Percentiles rank a stretch among this genome's conserved stretches.
These are phyloP conservation scores for Fomitopsis pulvina DNA, from an alignment of 768 basidiomycete genomes.

Conservation along the genomic window DNA sequence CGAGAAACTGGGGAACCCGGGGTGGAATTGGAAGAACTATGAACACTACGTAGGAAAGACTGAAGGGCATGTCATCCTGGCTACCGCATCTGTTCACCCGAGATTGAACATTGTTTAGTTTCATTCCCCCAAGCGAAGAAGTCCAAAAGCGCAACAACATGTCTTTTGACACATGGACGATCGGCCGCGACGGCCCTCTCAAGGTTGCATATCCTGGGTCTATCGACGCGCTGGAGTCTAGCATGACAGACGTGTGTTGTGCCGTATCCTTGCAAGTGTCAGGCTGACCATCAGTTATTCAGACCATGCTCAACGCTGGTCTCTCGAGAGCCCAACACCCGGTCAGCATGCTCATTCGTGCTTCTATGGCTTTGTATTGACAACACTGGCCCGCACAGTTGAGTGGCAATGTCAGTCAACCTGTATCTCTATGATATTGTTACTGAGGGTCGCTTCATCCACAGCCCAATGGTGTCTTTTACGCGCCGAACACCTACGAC, in stretches of 20 bases:
- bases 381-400: conserved; percentile 4
- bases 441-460: neutral
- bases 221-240: conserved; percentile 11
- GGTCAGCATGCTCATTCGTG: conserved; percentile 3
- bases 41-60: conserved; percentile 14
- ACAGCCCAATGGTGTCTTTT: conserved; percentile 13
- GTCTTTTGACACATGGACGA: conserved; percentile 11
- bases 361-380: neutral
- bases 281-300: neutral
- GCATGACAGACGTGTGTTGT: conserved; percentile 11
- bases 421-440: neutral
- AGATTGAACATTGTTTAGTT: conserved; percentile 1
- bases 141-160: conserved; percentile 4
- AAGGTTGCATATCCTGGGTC: conserved; percentile 11
- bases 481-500: conserved; percentile 13
- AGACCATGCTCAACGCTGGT: conserved; percentile 15
- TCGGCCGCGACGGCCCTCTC: conserved; percentile 18
- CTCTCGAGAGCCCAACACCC: conserved; percentile 8
- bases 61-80: conserved; percentile 14
- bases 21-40: conserved; percentile 21
- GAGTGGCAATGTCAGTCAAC: conserved; percentile 17
- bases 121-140: conserved; percentile 10
- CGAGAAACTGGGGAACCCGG: conserved; percentile 21
- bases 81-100: neutral
- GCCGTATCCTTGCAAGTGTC: neutral